These are phyloP conservation scores for Vicia sativa DNA, from an alignment of 306 rosid species.

Conservation along the genomic window DNA sequence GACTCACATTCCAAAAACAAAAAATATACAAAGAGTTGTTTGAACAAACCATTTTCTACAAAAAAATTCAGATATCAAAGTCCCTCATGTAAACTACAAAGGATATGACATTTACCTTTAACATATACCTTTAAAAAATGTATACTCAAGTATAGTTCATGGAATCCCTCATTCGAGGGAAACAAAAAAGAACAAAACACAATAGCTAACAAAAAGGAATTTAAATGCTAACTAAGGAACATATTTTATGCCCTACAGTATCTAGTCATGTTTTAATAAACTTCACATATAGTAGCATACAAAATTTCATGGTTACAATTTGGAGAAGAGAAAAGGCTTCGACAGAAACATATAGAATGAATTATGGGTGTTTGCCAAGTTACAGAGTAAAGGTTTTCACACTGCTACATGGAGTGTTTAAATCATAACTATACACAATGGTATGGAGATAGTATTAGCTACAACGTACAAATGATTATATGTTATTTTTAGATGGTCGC, in stretches of 20 bases:
- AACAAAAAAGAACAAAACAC: not conserved
- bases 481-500: conserved; percentile 3
- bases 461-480: not conserved
- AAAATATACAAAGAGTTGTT: too few species aligned
- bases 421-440: not conserved
- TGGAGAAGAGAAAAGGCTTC: not conserved
- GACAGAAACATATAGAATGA: not conserved
- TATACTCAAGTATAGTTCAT: not conserved
- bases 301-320: not conserved
- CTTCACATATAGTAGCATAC: conserved; percentile 1
- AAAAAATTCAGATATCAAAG: too few species aligned
- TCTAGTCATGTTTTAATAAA: conserved; percentile 1
- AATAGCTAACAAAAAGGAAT: not conserved
- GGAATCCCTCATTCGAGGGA: not conserved
- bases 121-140: not conserved
- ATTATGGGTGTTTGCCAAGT: not conserved
- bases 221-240: not conserved
- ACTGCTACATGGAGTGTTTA: not conserved
- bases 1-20: too few species aligned
- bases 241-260: conserved; percentile 9
- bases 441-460: not conserved
- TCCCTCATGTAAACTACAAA: too few species aligned
- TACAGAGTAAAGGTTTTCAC: not conserved
- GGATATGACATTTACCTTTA: too few species aligned
- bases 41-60: too few species aligned